These are phyloP conservation scores for Phoenix dactylifera DNA, from an alignment of 176 grass and related monocot species.

Conservation along the genomic window DNA sequence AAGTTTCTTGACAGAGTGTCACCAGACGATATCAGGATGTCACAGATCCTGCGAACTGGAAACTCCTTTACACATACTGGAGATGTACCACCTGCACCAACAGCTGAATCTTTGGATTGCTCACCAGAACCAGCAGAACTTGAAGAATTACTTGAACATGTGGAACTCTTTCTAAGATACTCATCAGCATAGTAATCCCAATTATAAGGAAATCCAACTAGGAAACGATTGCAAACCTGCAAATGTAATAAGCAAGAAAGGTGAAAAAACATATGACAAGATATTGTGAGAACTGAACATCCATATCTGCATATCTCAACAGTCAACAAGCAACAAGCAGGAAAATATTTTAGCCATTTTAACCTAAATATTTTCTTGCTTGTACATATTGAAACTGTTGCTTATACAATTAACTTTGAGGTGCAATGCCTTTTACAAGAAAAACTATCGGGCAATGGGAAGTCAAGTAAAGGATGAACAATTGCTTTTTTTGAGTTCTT, in stretches of 20 bases:
- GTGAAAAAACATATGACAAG: background rate
- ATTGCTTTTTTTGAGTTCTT: conserved; percentile 7
- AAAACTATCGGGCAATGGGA: background rate
- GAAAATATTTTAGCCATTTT: no score
- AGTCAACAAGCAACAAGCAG: no score
- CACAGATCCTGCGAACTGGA: no score
- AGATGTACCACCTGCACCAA: background rate
- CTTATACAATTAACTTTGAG: no score
- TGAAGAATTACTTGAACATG: conserved; percentile 3
- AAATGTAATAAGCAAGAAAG: conserved; percentile 7
- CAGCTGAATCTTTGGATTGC: background rate
- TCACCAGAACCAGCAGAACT: background rate
- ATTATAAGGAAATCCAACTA: conserved; percentile 7
- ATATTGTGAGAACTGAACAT: no score
- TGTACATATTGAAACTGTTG: background rate
- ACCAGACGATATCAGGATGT: no score
- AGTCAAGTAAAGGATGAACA: background rate
- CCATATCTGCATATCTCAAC: no score
- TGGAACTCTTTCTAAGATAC: background rate
- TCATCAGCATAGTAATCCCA: conserved; percentile 9
- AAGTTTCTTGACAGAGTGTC: no score
- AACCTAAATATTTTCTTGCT: background rate
- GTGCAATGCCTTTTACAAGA: conserved; percentile 1
- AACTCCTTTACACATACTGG: no score
- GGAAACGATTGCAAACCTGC: conserved; percentile 17